phyloP scores from a whole-genome alignment of 306 rosid species.

The Morella rubra region DNA sequence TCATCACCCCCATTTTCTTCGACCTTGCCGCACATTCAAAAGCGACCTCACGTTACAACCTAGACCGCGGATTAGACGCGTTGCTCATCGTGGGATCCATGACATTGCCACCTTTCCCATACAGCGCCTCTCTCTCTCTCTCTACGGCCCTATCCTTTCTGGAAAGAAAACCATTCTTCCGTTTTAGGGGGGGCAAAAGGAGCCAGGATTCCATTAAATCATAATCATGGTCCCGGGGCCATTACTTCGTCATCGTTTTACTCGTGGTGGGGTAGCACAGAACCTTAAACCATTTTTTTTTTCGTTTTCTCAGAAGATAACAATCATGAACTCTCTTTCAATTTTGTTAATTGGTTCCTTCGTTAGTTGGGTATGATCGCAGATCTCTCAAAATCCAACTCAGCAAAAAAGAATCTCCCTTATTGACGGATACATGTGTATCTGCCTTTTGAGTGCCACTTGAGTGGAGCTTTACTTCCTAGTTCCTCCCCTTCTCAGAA shows the following conservation, averaged over 20 bases:
- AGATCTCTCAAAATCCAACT: conserved; percentile 22
- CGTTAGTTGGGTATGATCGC: conserved; percentile 16
- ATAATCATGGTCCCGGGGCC: not conserved
- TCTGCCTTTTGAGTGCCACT: conserved; percentile 31
- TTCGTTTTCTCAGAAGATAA: not conserved
- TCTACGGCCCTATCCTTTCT: not conserved
- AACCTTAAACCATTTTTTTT: conserved; percentile 16
- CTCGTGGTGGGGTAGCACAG: conserved; percentile 29
- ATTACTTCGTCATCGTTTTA: not conserved
- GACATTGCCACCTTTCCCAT: not conserved
- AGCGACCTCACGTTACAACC: conserved; percentile 12
- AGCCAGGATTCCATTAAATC: too few species aligned
- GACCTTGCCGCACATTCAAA: not conserved
- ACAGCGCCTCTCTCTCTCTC: not conserved
- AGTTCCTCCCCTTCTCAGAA: conserved; percentile 6
- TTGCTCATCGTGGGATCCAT: conserved; percentile 26
- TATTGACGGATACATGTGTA: conserved; percentile 28
- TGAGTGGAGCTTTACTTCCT: conserved; percentile 45
- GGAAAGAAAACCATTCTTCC: not conserved
- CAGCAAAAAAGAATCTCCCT: conserved; percentile 36
- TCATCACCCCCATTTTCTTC: not conserved
- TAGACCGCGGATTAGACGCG: conserved; percentile 12
- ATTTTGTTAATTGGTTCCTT: not conserved
- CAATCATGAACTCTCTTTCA: conserved; percentile 13
- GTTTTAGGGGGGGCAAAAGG: not conserved